phyloP scores from a whole-genome alignment of 2,329 filamentous ascomycete species.

The Calonectria fujianensis region DNA sequence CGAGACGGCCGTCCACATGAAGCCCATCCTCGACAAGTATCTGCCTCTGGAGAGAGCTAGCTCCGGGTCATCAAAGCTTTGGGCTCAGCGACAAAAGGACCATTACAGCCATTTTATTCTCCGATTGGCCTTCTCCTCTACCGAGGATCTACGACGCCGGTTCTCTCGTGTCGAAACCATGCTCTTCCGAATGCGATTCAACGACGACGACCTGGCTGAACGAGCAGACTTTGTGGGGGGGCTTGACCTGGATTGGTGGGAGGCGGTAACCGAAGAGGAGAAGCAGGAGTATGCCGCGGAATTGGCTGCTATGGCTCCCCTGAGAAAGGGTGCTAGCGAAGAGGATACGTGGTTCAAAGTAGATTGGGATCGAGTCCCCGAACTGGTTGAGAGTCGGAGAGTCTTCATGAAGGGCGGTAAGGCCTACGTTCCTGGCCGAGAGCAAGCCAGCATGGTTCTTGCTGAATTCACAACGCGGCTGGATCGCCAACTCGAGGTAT shows the following conservation, averaged over 20 bases:
- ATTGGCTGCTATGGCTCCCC: constrained; percentile 70
- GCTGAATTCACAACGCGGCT: constrained; percentile 88
- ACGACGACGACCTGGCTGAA: constrained; percentile 84
- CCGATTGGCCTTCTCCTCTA: constrained; percentile 91
- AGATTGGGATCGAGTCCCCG: constrained; percentile 94
- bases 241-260: constrained; percentile 93
- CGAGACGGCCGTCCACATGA: constrained; percentile 90
- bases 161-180: constrained; percentile 92
- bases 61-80: constrained; percentile 75
- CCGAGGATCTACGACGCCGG: constrained; percentile 90
- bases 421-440: constrained; percentile 91
- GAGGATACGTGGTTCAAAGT: constrained; percentile 97
- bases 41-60: constrained; percentile 87
- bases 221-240: constrained; percentile 84
- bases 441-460: constrained; percentile 92
- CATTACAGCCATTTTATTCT: constrained; percentile 99
- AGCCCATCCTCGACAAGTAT: constrained; percentile 89
- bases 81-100: constrained; percentile 89
- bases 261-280: constrained; percentile 87
- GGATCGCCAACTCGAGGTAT: constrained; percentile 88
- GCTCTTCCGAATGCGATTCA: constrained; percentile 89
- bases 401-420: constrained; percentile 88
- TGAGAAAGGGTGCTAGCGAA: constrained; percentile 69
- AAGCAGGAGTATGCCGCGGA: constrained; percentile 78
- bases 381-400: constrained; percentile 86